Base-by-base conservation (phyloP, 208 protist genomes). In the Leishmania gerbilli region DNA sequence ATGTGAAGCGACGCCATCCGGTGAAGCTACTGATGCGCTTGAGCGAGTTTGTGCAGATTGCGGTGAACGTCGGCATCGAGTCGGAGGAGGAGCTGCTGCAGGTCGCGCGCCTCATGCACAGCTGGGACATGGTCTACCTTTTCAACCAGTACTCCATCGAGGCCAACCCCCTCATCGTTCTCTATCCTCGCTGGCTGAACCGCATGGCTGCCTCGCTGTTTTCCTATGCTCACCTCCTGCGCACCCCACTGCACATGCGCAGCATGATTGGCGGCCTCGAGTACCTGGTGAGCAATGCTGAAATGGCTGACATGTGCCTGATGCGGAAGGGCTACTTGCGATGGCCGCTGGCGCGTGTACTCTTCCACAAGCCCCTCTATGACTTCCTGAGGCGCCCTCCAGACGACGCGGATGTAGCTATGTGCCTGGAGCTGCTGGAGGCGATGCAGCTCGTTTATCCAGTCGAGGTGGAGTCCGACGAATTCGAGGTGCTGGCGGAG, bases 111-210 rank as follows among this genome's bases (percentile, higher is more conserved):
- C 90, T 98, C 69, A 90, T 98, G 88, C 93, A 98, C 81, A 91
- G 84, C 78, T 97, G 92, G 92, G 90, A 98, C 74, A 83, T 95
- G n/a, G 88, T 98, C 56, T 98, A 95, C 83, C 74, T 96, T 45
- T 89, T 96, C 81, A 90, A 95, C 75, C 85, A 77, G 40, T 71
- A 90, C 76, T 87, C 87, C 51, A 82, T 98, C 45, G 87, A 90
- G 74, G 90, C 91, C 53, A 96, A 97, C 81, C 51, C 79, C 1
- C 92, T 91, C 77, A 77, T 97, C 40, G 88, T 98, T 71, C 87
- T 97, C 34, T 93, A 93, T 65, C 88, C 95, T 42, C 81, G 84
- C 55, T 98, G 93, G 93, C 88, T 98, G 47, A 88, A 89, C 64
- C 93, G 92, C 81, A 92, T 98, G 87, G 71, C 94, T 2, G 89